phyloP scores from a whole-genome alignment of 768 basidiomycete species.

The Mycena amicta region DNA sequence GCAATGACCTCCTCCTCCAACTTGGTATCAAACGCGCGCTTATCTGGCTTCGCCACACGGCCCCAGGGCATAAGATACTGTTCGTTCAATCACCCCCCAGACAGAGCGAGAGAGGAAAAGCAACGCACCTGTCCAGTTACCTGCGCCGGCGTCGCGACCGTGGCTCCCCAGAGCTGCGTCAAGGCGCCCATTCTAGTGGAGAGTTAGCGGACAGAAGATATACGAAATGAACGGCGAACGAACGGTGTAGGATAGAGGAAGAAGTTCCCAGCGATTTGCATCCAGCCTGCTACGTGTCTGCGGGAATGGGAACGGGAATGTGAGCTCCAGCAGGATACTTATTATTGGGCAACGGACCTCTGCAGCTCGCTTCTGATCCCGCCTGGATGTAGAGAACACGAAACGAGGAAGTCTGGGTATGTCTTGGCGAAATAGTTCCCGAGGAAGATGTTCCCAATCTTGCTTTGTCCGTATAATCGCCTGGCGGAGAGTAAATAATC shows the following conservation, averaged over 20 bases:
- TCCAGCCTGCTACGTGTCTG: slow-evolving; percentile 6
- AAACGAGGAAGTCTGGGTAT: slow-evolving; percentile 31
- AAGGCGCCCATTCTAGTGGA: slow-evolving; percentile 10
- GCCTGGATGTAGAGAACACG: slow-evolving; percentile 33
- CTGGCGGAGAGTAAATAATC: not conserved
- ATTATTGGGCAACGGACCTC: not conserved
- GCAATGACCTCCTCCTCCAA: slow-evolving; percentile 37
- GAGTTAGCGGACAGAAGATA: not conserved
- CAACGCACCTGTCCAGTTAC: slow-evolving; percentile 10
- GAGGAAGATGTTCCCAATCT: slow-evolving; percentile 31
- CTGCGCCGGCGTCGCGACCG: slow-evolving; percentile 11
- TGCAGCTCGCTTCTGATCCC: slow-evolving; percentile 22
- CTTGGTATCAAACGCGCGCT: slow-evolving; percentile 28
- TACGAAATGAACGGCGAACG: not conserved
- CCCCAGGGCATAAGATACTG: slow-evolving; percentile 43
- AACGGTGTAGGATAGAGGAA: slow-evolving; percentile 7
- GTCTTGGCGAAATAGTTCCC: slow-evolving; percentile 30
- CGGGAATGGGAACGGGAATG: no score
- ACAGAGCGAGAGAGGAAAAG: not conserved
- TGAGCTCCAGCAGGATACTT: not conserved
- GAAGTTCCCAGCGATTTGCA: not conserved
- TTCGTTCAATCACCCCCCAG: not conserved
- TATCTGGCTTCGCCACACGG: slow-evolving; percentile 28
- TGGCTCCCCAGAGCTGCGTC: slow-evolving; percentile 18
- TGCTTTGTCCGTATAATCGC: slow-evolving; percentile 9